Evolutionary conservation across 2,329 filamentous ascomycete genomes (phyloP).

Genomic region (Mycosphaerella sp.): DNA sequence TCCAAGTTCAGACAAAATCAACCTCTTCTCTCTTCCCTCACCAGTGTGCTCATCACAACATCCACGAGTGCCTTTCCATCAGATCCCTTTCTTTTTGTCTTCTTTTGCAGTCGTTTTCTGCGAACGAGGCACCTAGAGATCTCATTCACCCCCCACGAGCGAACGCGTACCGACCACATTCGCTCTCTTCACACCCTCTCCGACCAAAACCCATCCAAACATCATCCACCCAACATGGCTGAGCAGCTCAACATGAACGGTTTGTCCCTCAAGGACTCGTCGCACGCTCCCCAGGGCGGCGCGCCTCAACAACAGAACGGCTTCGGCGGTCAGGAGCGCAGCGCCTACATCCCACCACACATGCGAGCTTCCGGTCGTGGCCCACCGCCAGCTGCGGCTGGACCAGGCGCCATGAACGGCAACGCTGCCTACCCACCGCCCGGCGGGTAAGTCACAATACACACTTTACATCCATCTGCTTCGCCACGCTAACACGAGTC

Average conservation of each 20-base stretch:
- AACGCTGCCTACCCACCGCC: slow-evolving; percentile 35
- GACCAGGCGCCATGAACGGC: slow-evolving; percentile 50
- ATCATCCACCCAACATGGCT: slow-evolving; percentile 51
- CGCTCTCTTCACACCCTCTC: slow-evolving; percentile 24
- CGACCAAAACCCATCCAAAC: slow-evolving; percentile 12
- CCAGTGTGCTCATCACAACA: slow-evolving; percentile 3
- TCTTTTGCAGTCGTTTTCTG: slow-evolving; percentile 20
- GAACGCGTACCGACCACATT: slow-evolving; percentile 25
- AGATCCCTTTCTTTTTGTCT: slow-evolving; percentile 16
- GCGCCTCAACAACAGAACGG: slow-evolving; percentile 40
- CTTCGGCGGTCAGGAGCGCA: slow-evolving; percentile 49
- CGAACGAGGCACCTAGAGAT: slow-evolving; percentile 16
- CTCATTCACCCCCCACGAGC: slow-evolving; percentile 4
- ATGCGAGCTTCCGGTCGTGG: slow-evolving; percentile 51
- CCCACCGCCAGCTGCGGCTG: slow-evolving; percentile 40
- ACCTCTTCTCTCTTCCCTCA: background rate
- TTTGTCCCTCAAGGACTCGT: slow-evolving; percentile 62
- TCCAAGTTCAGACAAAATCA: background rate
- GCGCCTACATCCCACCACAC: slow-evolving; percentile 79
- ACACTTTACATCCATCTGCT: background rate
- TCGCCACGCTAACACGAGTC: slow-evolving; percentile 14
- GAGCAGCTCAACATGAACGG: slow-evolving; percentile 78
- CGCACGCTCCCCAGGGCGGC: slow-evolving; percentile 47
- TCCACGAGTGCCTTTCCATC: slow-evolving; percentile 5
- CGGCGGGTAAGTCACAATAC: slow-evolving; percentile 25